phyloP scores from a whole-genome alignment of 176 grass and related monocot genomes.

The Pharus latifolius region DNA sequence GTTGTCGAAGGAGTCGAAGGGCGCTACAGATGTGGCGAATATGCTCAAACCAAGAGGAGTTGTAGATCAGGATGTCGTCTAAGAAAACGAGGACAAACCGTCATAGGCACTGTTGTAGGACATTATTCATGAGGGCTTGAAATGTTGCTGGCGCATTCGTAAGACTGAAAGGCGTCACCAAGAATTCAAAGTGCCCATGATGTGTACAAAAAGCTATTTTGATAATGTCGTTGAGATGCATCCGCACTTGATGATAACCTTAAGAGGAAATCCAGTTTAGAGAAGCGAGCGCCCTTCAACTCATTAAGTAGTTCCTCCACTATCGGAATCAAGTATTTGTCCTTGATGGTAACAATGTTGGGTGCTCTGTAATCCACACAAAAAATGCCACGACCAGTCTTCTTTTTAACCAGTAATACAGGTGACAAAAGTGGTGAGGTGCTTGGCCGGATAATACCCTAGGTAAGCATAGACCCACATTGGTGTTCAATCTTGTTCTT shows the following conservation, averaged over 20 bases:
- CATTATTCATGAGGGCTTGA: not conserved
- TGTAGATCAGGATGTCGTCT: not conserved
- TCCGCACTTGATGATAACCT: not conserved
- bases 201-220: not conserved
- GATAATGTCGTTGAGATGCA: not conserved
- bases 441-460: not conserved
- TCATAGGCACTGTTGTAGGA: not conserved
- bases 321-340: not conserved
- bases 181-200: not conserved
- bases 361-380: not conserved
- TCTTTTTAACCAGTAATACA: not conserved
- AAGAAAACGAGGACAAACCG: not conserved
- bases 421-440: not conserved
- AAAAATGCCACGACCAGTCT: not conserved
- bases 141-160: not conserved
- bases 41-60: not conserved
- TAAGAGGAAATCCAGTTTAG: not conserved
- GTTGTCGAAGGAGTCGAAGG: fast-evolving
- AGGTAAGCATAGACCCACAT: not conserved
- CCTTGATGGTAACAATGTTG: not conserved
- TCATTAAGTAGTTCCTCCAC: not conserved
- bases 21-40: not conserved
- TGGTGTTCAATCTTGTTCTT: not conserved
- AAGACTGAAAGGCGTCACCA: not conserved
- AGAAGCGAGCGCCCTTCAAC: not conserved